These are phyloP conservation scores for Fusarium sp. DNA, from an alignment of 2,329 filamentous ascomycete genomes.

Conservation along the genomic window DNA sequence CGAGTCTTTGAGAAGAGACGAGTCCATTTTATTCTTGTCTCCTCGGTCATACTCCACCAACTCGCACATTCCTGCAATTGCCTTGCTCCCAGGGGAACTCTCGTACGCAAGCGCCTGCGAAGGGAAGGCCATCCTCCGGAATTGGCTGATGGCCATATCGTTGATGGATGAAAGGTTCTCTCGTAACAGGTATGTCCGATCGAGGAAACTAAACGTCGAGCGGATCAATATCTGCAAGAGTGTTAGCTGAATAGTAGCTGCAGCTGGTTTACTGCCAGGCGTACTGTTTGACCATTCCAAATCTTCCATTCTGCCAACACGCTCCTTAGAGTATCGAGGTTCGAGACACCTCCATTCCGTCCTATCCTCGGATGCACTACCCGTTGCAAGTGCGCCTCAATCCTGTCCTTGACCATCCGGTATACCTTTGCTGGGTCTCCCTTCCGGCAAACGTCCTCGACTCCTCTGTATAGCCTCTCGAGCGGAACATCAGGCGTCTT, in stretches of 20 bases:
- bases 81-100: slow-evolving; percentile 44
- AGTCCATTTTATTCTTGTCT: slow-evolving; percentile 67
- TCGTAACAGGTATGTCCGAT: slow-evolving; percentile 87
- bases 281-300: slow-evolving; percentile 83
- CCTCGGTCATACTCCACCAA: slow-evolving; percentile 80
- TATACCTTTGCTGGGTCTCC: slow-evolving; percentile 78
- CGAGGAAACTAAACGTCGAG: slow-evolving; percentile 93
- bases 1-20: slow-evolving; percentile 76
- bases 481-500: slow-evolving; percentile 76
- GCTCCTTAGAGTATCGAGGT: slow-evolving; percentile 72
- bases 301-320: slow-evolving; percentile 73
- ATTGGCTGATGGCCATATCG: slow-evolving; percentile 82
- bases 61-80: slow-evolving; percentile 73
- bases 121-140: slow-evolving; percentile 70
- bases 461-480: slow-evolving; percentile 88
- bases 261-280: slow-evolving; percentile 35
- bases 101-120: slow-evolving; percentile 32
- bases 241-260: slow-evolving; percentile 15
- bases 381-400: slow-evolving; percentile 74
- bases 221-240: slow-evolving; percentile 76
- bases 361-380: slow-evolving; percentile 68
- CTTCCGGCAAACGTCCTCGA: slow-evolving; percentile 90
- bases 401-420: slow-evolving; percentile 72
- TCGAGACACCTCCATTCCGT: slow-evolving; percentile 61
- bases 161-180: slow-evolving; percentile 79